Evolutionary conservation across 75 land plant species (phyloP), one percentile per base, ranked within the genome.

Genomic region (Azolla pinnata): DNA sequence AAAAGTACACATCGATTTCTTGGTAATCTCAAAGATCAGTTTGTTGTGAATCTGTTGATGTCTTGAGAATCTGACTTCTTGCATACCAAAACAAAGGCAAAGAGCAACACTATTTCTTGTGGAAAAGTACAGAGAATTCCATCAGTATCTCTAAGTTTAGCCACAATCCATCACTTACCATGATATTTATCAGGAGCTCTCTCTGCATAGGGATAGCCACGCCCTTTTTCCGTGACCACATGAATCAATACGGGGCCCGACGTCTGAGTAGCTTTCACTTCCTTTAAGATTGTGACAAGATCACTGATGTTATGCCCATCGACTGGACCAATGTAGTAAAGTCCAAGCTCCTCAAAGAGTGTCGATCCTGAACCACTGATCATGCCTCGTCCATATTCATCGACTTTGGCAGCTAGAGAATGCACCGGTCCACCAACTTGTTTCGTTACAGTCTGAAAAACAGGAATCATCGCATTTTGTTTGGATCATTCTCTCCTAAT

Each of bases 381-480:
- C 88, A 86, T 80, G 26, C 90, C 90, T 47, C 87, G 78, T 8
- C 83, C 83, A 75, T 83, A 86, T 33, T 86, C 87, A 65, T 86
- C 83, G 19, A 86, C 78, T 77, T 86, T 86, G 17, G 87, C 87
- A n/a, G 87, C 90, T 50, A 74, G 52, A 58, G 73, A 75, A 67
- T 86, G 81, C 76, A 84, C 64, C 0, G 78, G 77, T 26, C 61
- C 74, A 40, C 87, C 87, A 61, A 83, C 67, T 63, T 73, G 79
- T 45, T 86, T 86, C 24, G 87, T 86, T n/a, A 86, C 76, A 68
- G 81, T 87, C 87, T 85, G 63, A 60, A 59, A 46, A 38, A 38
- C 14, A 51, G 8, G n/a, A 51, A 19, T n/a, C 54, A 19, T 8
- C 54, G 8, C 54, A 8, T n/a, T 8, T n/a, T n/a, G n/a, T n/a